Evolutionary conservation across 805 yeast genomes (phyloP).

Genomic region (Groenewaldozyma tartarivorans): DNA sequence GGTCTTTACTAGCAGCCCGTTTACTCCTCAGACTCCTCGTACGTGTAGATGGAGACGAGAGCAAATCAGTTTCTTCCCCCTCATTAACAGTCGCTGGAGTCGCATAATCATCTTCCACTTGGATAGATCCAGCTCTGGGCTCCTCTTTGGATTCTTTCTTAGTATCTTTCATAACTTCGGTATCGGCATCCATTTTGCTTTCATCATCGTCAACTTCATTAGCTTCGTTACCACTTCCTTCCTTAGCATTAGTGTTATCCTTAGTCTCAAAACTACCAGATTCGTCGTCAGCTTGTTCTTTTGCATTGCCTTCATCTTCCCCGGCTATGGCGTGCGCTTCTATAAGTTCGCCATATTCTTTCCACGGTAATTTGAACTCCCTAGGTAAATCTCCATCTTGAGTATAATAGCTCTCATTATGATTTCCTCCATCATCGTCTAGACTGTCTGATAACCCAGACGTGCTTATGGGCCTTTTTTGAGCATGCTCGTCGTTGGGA

Average conservation of each 20-base stretch:
- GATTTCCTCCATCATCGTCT: too few relatives aligned
- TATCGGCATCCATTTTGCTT: conserved; percentile 6
- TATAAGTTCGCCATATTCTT: conserved; percentile 36
- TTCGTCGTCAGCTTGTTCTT: conserved; percentile 3
- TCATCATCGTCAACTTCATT: conserved; percentile 3
- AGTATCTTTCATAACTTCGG: conserved; percentile 5
- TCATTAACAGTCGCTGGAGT: not conserved
- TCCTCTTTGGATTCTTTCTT: conserved; percentile 12
- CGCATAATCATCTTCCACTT: conserved; percentile 12
- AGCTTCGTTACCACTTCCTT: not conserved
- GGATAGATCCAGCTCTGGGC: conserved; percentile 10
- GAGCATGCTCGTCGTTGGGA: conserved; percentile 7
- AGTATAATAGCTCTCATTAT: too few relatives aligned
- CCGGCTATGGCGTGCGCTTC: conserved; percentile 28
- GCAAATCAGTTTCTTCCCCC: not conserved
- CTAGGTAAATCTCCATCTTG: too few relatives aligned
- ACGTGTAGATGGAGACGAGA: not conserved
- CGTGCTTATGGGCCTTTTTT: too few relatives aligned
- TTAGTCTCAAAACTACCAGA: conserved; percentile 6
- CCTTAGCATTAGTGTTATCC: too few relatives aligned
- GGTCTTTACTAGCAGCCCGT: not conserved
- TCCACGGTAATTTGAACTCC: conserved; percentile 36
- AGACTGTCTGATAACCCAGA: too few relatives aligned
- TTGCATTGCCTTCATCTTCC: conserved; percentile 3
- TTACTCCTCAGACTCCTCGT: not conserved